Conservation (phyloP, 257 asterid species). For the Voacanga thouarsii region DNA sequence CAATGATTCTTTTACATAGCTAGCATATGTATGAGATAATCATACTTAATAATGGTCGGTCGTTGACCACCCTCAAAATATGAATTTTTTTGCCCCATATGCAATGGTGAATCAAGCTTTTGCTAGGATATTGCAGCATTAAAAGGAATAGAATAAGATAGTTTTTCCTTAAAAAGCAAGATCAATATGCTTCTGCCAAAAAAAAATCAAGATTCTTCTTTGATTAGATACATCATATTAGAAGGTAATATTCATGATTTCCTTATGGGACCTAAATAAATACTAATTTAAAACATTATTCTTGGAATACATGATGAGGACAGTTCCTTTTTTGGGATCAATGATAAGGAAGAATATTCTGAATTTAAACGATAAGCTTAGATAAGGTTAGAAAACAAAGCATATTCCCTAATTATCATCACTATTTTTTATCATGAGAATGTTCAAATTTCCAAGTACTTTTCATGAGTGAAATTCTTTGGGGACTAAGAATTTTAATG, state of each 20-base stretch:
- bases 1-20: neutral
- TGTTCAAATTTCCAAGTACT: no score
- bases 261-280: neutral
- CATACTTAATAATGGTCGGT: neutral
- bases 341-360: constrained; percentile 20
- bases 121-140: neutral
- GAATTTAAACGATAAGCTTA: constrained; percentile 11
- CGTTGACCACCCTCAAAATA: neutral
- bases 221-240: neutral
- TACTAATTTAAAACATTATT: neutral
- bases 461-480: no score
- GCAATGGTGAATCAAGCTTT: neutral
- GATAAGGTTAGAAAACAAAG: constrained; percentile 14
- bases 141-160: neutral
- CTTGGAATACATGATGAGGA: constrained; percentile 16
- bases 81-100: no score
- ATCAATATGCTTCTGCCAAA: neutral
- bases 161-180: neutral
- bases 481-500: no score
- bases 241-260: neutral
- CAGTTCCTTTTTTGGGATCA: neutral
- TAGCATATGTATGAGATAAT: neutral
- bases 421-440: neutral
- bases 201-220: neutral
- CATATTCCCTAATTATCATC: constrained; percentile 1